phyloP scores from a whole-genome alignment of 768 basidiomycete species.

The Pleurotus salmoneostramineus region DNA sequence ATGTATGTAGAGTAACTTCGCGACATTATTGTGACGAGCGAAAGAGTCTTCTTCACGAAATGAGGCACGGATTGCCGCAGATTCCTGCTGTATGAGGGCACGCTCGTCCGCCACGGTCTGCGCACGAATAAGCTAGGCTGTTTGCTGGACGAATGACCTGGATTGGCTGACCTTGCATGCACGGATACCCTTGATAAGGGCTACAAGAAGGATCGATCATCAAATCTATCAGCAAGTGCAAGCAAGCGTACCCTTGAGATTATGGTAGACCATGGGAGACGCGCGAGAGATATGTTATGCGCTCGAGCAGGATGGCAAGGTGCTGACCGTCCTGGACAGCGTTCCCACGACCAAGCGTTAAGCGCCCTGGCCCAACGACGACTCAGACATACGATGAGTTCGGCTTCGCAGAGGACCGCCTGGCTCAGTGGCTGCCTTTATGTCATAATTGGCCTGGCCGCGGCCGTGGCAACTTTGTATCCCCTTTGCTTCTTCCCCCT shows the following conservation, averaged over 20 bases:
- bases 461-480: not conserved
- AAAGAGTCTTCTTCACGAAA: slow-evolving; percentile 97
- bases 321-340: not conserved
- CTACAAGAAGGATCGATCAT: slow-evolving; percentile 38
- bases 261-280: slow-evolving; percentile 68
- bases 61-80: slow-evolving; percentile 92
- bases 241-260: slow-evolving; percentile 68
- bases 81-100: slow-evolving; percentile 94
- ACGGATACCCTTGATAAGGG: slow-evolving; percentile 96
- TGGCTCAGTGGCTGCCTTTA: not conserved
- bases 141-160: slow-evolving; percentile 9
- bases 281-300: not conserved
- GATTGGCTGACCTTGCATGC: slow-evolving; percentile 77
- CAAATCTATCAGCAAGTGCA: not conserved
- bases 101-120: slow-evolving; percentile 99
- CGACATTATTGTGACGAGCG: slow-evolving; percentile 94
- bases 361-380: not conserved
- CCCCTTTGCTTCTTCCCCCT: not conserved
- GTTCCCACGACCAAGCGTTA: not conserved
- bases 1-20: slow-evolving; percentile 96
- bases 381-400: not conserved
- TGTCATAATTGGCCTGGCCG: slow-evolving; percentile 6
- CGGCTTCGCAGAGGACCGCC: not conserved
- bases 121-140: slow-evolving; percentile 13
- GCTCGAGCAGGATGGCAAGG: not conserved